A percentile compares a stretch with the other conserved stretches of the same genome.
phyloP scores from a whole-genome alignment of 2,329 filamentous ascomycete species.

The Arthrobotrys megalospora region DNA sequence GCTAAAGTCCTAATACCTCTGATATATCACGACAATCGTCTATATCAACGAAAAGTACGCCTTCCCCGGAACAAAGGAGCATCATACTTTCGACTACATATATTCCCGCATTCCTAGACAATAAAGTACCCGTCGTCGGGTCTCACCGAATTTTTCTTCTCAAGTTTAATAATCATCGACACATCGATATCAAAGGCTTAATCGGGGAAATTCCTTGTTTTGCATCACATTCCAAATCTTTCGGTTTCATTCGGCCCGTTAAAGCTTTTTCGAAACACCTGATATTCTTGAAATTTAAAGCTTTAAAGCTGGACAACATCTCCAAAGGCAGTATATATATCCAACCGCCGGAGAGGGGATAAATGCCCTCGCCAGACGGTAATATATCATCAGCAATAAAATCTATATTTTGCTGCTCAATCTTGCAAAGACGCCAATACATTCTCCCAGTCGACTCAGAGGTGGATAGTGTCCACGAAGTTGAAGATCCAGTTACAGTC shows the following conservation, averaged over 20 bases:
- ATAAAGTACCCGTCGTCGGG: slow-evolving; percentile 24
- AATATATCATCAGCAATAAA: slow-evolving; percentile 21
- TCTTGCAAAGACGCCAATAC: not conserved
- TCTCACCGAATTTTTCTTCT: not conserved
- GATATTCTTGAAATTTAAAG: not conserved
- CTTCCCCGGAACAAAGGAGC: slow-evolving; percentile 17
- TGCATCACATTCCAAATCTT: slow-evolving; percentile 5
- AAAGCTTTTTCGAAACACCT: not conserved
- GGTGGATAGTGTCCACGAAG: not conserved
- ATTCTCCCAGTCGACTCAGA: not conserved
- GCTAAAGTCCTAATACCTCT: slow-evolving; percentile 1
- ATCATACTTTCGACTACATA: slow-evolving; percentile 5
- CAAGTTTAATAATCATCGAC: slow-evolving; percentile 11
- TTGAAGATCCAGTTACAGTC: not conserved
- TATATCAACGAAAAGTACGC: not conserved
- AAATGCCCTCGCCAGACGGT: slow-evolving; percentile 11
- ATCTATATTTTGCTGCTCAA: slow-evolving; percentile 22
- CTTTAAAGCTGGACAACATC: not conserved
- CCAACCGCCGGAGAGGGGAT: not conserved
- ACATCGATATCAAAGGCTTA: not conserved
- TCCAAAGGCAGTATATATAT: not conserved
- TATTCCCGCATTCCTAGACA: slow-evolving; percentile 10
- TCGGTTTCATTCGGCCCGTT: slow-evolving; percentile 3
- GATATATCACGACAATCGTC: slow-evolving; percentile 1
- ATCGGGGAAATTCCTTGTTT: not conserved